phyloP scores from a whole-genome alignment of 2,329 filamentous ascomycete species.

The Verticillium dahliae region DNA sequence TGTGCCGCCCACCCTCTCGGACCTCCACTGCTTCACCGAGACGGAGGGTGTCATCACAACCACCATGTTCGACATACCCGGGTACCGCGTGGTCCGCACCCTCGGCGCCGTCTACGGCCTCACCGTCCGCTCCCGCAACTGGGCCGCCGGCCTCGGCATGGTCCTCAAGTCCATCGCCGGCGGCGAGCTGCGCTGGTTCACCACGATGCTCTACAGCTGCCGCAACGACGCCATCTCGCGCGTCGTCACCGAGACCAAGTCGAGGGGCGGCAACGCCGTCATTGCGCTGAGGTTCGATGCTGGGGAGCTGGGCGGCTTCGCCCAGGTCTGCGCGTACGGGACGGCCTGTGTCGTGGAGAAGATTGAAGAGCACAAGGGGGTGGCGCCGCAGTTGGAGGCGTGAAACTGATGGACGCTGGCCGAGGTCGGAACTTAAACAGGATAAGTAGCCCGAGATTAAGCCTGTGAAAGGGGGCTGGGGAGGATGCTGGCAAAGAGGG shows the following conservation, averaged over 20 bases:
- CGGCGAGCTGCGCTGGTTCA: slow-evolving; percentile 54
- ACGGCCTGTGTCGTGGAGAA: slow-evolving; percentile 53
- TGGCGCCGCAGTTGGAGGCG: slow-evolving; percentile 8
- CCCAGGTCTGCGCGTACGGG: slow-evolving; percentile 54
- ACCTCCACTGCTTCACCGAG: slow-evolving; percentile 53
- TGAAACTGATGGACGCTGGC: background rate
- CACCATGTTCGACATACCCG: slow-evolving; percentile 58
- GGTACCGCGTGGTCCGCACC: slow-evolving; percentile 50
- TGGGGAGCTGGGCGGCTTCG: slow-evolving; percentile 46
- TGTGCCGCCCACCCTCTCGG: slow-evolving; percentile 33
- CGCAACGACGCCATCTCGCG: slow-evolving; percentile 52
- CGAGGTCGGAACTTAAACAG: background rate
- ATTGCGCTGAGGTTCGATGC: slow-evolving; percentile 54
- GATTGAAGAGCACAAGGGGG: slow-evolving; percentile 28
- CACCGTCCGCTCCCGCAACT: slow-evolving; percentile 51
- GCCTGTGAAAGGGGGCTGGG: background rate
- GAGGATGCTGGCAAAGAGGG: background rate
- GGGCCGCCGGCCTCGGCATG: slow-evolving; percentile 49
- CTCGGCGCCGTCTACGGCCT: slow-evolving; percentile 53
- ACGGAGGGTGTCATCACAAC: slow-evolving; percentile 55
- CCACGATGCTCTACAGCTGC: slow-evolving; percentile 50
- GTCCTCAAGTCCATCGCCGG: slow-evolving; percentile 50
- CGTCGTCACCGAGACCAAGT: slow-evolving; percentile 49
- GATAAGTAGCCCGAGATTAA: background rate
- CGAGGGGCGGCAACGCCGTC: slow-evolving; percentile 52